Evolutionary conservation across 73 alveolate species (phyloP), one percentile per base, ranked within the genome.

Genomic region (Paramecium caudatum): DNA sequence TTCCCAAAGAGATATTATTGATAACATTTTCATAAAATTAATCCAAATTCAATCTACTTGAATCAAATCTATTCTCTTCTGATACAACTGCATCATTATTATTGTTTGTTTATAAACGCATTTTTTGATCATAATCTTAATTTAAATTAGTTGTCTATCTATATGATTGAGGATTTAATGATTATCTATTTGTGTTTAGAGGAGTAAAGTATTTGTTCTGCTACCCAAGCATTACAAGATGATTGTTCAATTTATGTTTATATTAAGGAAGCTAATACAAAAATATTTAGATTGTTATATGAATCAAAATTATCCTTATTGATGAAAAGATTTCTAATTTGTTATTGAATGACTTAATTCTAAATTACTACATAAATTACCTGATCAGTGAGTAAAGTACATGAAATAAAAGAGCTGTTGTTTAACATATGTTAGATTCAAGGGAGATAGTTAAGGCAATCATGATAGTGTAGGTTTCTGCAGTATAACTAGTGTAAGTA

Each of bases 351-450:
- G 30, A 43, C 45, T 55, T 27, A 43, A 55, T 55, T 55, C 80
- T 55, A 55, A 19, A 5, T 8, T 55, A 10, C 37, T 2, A 55
- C 30, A 10, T 27, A 27, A 10, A 27, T 10, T 55, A 55, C 80
- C 80, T 37, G 30, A 55, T 27, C 23, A 55, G 80, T 27, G 80
- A 55, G 80, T 55, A 55, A 43, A 55, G 30, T 55, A 55, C 23
- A 37, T 37, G 30, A 55, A 55, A 55, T 55, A 55, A 55, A 9
- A 55, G 80, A 55, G 80, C 23, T 55, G 30, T 55, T 55, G 80
- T 55, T 55, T 55, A 55, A 55, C 80, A 55, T 19, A 55, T 21
- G 23, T 55, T 27, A 55, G 80, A 55, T 55, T 55, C 80, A 9
- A 27, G 23, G 46, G 30, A 55, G 8, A 55, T 55, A 15, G 30